These are phyloP conservation scores for Coriaria nepalensis DNA, from an alignment of 306 rosid genomes.

Conservation along the genomic window DNA sequence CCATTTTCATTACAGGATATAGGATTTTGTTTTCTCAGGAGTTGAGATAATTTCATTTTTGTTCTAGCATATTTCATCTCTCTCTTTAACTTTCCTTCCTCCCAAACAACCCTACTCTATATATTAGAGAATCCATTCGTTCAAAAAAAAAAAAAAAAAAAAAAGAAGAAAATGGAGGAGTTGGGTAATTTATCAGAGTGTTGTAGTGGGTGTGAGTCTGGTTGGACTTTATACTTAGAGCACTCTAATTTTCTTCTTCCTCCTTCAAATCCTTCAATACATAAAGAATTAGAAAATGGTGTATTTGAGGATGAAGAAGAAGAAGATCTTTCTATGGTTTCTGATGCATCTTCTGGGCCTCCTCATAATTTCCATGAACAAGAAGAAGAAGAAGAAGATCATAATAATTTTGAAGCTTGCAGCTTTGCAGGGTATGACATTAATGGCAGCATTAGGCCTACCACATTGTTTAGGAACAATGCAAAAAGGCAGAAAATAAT, in stretches of 20 bases:
- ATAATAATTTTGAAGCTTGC: too few relatives aligned
- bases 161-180: constrained; percentile 35
- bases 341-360: constrained; percentile 99
- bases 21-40: too few relatives aligned
- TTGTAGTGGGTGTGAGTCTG: constrained; percentile 81
- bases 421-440: too few relatives aligned
- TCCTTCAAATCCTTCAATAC: constrained; percentile 26
- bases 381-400: constrained; percentile 3
- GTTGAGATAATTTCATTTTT: background rate
- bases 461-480: constrained; percentile 16
- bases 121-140: constrained; percentile 9
- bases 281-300: constrained; percentile 1
- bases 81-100: constrained; percentile 14
- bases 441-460: constrained; percentile 17
- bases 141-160: constrained; percentile 7
- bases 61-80: background rate
- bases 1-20: too few relatives aligned
- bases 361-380: constrained; percentile 51
- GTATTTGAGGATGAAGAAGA: constrained; percentile 21
- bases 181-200: constrained; percentile 46
- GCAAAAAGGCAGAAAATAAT: constrained; percentile 35
- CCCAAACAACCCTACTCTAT: constrained; percentile 18
- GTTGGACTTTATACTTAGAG: constrained; percentile 89
- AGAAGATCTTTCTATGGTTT: constrained; percentile 76
- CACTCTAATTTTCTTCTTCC: constrained; percentile 30